Percentiles rank a stretch among this genome's conserved stretches.
These are phyloP conservation scores for Plantago rigida DNA, from an alignment of 305 asterid species.

Conservation along the genomic window DNA sequence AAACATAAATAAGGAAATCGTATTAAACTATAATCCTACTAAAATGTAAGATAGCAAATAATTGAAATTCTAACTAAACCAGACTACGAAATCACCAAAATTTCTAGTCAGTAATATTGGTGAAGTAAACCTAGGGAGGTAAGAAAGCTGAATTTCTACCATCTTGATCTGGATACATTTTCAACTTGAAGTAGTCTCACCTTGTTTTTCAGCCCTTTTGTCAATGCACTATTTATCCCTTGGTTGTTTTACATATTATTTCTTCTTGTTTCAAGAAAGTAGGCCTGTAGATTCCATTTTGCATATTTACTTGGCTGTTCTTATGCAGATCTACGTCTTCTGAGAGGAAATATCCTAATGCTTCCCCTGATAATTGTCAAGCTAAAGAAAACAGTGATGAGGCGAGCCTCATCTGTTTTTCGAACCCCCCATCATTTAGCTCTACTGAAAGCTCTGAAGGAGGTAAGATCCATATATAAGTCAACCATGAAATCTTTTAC, in stretches of 20 bases:
- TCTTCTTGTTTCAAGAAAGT: constrained; percentile 13
- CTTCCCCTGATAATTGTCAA: constrained; percentile 30
- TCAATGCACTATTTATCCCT: no score
- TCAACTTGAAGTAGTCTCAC: no score
- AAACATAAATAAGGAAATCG: no score
- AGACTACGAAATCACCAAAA: no score
- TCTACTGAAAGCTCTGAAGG: constrained; percentile 70
- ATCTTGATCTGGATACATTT: no score
- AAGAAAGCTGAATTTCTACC: no score
- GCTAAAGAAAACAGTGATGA: constrained; percentile 39
- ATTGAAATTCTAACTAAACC: no score
- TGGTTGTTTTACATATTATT: background rate
- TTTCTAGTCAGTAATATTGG: no score
- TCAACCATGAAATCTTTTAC: background rate
- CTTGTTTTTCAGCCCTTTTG: no score
- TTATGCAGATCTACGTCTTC: constrained; percentile 36
- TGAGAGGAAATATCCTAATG: constrained; percentile 32
- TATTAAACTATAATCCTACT: no score
- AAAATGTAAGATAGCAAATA: no score
- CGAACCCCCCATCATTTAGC: constrained; percentile 54
- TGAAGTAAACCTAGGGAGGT: no score
- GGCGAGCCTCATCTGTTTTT: constrained; percentile 43
- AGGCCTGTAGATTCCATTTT: constrained; percentile 8
- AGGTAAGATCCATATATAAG: constrained; percentile 31
- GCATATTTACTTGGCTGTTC: constrained; percentile 23